These are phyloP conservation scores for Passalora sequoiae DNA, from an alignment of 2,329 filamentous ascomycete genomes.

Conservation along the genomic window DNA sequence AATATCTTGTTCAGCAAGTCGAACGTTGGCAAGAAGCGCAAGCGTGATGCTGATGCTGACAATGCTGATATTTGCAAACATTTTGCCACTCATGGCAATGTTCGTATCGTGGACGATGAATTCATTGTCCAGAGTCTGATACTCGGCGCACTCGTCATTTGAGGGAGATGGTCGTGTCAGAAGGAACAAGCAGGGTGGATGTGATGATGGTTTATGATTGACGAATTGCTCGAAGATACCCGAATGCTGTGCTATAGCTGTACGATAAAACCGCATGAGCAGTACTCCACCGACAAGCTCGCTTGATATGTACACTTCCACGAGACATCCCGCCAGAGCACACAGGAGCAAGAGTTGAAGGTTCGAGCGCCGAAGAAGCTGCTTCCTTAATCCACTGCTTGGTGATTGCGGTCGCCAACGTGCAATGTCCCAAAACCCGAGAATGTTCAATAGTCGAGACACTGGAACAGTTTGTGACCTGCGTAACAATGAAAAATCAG, in stretches of 20 bases:
- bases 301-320: conserved; percentile 5
- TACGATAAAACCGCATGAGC: too few species aligned
- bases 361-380: too few species aligned
- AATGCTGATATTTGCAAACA: conserved; percentile 19
- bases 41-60: conserved; percentile 34
- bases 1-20: conserved; percentile 44
- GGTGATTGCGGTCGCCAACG: too few species aligned
- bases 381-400: too few species aligned
- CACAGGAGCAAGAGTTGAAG: too few species aligned
- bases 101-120: conserved; percentile 74
- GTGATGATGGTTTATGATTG: conserved; percentile 4
- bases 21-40: conserved; percentile 40
- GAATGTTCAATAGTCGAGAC: too few species aligned
- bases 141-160: conserved; percentile 68
- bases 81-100: conserved; percentile 43
- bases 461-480: too few species aligned
- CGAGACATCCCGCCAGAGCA: background rate
- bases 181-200: background rate
- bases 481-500: too few species aligned
- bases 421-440: too few species aligned
- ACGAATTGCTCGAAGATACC: conserved; percentile 2
- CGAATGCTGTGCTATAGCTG: conserved; percentile 1
- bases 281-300: too few species aligned
- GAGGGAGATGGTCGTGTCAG: conserved; percentile 1
- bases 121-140: conserved; percentile 91